These are phyloP conservation scores for Aspergillus egyptiacus DNA, from an alignment of 495 filamentous ascomycete genomes.

Conservation along the genomic window DNA sequence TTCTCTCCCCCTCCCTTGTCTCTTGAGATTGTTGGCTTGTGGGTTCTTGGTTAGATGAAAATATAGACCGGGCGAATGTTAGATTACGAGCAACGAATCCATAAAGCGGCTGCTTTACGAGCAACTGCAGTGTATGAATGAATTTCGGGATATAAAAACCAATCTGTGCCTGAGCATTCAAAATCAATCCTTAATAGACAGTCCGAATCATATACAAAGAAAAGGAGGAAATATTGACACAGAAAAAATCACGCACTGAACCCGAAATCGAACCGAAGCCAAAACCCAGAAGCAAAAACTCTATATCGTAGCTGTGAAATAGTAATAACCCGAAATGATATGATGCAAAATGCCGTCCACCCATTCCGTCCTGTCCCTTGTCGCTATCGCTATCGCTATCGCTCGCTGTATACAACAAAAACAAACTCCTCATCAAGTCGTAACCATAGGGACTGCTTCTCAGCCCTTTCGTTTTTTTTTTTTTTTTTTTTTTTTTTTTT, in stretches of 20 bases:
- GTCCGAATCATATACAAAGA: no score
- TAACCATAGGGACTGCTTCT: no score
- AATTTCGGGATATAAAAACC: no score
- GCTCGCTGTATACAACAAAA: slow-evolving; percentile 8
- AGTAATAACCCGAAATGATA: slow-evolving; percentile 6
- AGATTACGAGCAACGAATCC: no score
- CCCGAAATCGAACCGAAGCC: not conserved
- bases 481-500: slow-evolving; percentile 5
- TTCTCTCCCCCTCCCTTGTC: not conserved
- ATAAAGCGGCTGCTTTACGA: no score
- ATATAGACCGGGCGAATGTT: no score
- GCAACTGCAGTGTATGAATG: no score
- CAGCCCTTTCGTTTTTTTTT: not conserved
- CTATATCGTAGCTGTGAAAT: slow-evolving; percentile 1
- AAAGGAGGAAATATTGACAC: not conserved
- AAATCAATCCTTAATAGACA: no score
- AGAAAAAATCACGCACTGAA: no score
- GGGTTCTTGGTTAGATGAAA: no score
- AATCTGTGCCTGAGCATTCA: no score
- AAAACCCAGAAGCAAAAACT: not conserved
- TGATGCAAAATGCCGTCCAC: not conserved
- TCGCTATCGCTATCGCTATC: slow-evolving; percentile 1
- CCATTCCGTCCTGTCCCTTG: slow-evolving; percentile 8
- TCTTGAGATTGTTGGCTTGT: not conserved
- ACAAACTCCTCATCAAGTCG: no score